These are phyloP conservation scores for Phytopythium aichiense DNA, from an alignment of 352 stramenopile genomes.

Conservation along the genomic window DNA sequence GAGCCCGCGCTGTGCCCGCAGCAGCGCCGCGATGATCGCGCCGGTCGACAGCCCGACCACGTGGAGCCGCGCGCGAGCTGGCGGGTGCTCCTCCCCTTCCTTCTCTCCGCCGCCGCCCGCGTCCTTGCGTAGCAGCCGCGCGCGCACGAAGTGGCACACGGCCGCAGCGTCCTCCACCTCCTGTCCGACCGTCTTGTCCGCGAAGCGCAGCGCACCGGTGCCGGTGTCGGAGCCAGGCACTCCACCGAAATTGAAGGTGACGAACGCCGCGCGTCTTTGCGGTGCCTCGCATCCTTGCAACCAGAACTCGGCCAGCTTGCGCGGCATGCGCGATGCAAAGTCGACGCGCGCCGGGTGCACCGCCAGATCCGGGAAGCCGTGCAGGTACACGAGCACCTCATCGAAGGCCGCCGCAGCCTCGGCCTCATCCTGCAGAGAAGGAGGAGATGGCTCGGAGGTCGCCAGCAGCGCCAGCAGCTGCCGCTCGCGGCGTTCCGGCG, in stretches of 20 bases:
- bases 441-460: background rate
- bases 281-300: conserved; percentile 17
- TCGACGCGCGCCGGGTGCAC: conserved; percentile 47
- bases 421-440: too few relatives aligned
- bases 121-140: conserved; percentile 18
- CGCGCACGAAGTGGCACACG: conserved; percentile 41
- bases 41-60: conserved; percentile 68
- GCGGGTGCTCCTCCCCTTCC: too few relatives aligned
- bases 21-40: conserved; percentile 57
- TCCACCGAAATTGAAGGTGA: conserved; percentile 70
- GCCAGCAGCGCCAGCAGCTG: conserved; percentile 1
- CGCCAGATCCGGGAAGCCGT: conserved; percentile 70
- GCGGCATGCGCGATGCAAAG: conserved; percentile 51
- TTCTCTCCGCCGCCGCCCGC: background rate
- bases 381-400: conserved; percentile 61
- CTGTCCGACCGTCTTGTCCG: conserved; percentile 49
- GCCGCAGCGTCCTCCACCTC: conserved; percentile 54
- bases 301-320: conserved; percentile 56
- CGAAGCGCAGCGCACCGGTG: conserved; percentile 27
- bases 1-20: conserved; percentile 32
- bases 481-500: background rate
- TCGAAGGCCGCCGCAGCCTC: conserved; percentile 12
- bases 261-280: conserved; percentile 18
- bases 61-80: conserved; percentile 27
- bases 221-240: conserved; percentile 51